A percentile compares a stretch with the other conserved stretches of the same genome.
phyloP scores from a whole-genome alignment of 108 stramenopile species.

The Fistulifera solaris region DNA sequence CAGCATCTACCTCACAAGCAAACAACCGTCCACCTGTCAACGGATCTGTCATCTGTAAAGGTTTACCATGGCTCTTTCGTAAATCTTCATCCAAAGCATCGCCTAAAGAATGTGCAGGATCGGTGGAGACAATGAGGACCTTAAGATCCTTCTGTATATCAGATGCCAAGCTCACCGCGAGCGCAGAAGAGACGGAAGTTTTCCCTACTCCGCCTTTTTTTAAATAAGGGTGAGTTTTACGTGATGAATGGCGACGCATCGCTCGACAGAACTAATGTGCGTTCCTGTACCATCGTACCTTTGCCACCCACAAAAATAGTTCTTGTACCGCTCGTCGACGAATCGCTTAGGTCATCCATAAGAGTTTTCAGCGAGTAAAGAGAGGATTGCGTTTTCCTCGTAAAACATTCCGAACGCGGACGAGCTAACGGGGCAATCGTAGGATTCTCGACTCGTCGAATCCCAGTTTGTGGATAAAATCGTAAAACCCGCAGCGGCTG shows the following conservation, averaged over 20 bases:
- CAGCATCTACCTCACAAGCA: slow-evolving; percentile 82
- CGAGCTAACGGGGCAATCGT: no score
- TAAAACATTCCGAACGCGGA: no score
- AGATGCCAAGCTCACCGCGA: slow-evolving; percentile 75
- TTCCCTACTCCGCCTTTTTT: slow-evolving; percentile 49
- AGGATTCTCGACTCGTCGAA: no score
- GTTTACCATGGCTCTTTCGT: slow-evolving; percentile 28
- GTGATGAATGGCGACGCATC: no score
- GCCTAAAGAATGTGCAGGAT: slow-evolving; percentile 94
- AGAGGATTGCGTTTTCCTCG: not conserved
- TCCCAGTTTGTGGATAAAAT: no score
- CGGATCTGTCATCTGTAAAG: slow-evolving; percentile 52
- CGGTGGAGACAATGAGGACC: slow-evolving; percentile 88
- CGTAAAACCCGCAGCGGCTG: no score
- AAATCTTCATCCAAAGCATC: slow-evolving; percentile 85
- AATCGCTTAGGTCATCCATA: not conserved
- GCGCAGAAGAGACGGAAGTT: slow-evolving; percentile 75
- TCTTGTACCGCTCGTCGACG: not conserved
- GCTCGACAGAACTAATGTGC: no score
- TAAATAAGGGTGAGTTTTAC: no score
- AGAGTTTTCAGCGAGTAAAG: slow-evolving; percentile 1
- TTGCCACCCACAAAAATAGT: no score
- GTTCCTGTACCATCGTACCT: no score
- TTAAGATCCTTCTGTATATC: slow-evolving; percentile 51
- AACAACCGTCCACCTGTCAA: slow-evolving; percentile 54